Base-by-base conservation (phyloP, 1,284 basidiomycete species). In the Ceratobasidium sp. region DNA sequence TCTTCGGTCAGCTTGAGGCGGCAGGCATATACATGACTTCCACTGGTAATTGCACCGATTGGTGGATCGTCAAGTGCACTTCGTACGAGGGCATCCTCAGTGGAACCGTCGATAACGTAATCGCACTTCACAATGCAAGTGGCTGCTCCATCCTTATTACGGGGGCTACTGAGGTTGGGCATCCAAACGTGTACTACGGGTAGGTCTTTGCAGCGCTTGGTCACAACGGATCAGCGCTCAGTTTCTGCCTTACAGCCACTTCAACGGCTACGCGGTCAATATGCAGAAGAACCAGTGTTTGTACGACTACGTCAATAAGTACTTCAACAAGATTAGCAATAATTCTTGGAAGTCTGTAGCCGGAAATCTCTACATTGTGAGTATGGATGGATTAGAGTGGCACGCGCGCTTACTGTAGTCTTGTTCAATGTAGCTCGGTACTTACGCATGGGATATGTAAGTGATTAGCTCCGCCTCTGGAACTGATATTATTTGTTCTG, bases 201-300 rank as follows among this genome's bases (percentile, higher is more conserved):
- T 76, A 44, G 20, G 52, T 54, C 40, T 23, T 13, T 7, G n/a
- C 6, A 15, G 13, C 6, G 38, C 33, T 59, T 38, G 38, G 23
- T n/a, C 23, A 54, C 38, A 64, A 17, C 52, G 15, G 13, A 38
- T 46, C 20, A 44, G 20, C 33, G 33, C 40, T 28, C 10, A 67
- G 20, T 26, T 13, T 67, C 10, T 26, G 17, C 46, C 20, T 26
- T 28, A 6, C 6, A 76, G 65, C 42, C 77, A 78, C 59, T 23
- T n/a, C 9, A 75, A 74, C 13, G 77, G 77, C 20, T 78, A 75
- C 64, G 67, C 68, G 56, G 69, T 78, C 28, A 57, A 78, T 40
- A 28, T 78, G 33, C 48, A 42, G n/a, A 62, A 75, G 17, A 42
- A 48, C 20, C 38, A 61, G 52, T 54, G 65, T 9, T 20, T 78